These are phyloP conservation scores for Elsinoe australis DNA, from an alignment of 2,329 filamentous ascomycete genomes.

Conservation along the genomic window DNA sequence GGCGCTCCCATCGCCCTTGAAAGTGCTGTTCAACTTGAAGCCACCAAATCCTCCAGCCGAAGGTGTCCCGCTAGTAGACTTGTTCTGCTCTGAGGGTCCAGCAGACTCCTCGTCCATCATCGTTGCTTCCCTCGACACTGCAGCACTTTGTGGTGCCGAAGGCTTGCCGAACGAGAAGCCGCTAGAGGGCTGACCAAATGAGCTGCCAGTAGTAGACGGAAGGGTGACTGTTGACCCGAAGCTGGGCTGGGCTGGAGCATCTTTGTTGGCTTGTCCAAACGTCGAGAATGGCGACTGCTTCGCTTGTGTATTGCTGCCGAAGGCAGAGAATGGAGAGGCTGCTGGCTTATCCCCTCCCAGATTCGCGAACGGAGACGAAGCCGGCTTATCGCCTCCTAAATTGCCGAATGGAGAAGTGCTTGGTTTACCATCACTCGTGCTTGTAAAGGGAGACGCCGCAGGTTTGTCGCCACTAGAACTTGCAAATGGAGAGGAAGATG, in stretches of 20 bases:
- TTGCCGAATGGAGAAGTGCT: conserved; percentile 30
- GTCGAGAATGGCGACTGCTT: conserved; percentile 14
- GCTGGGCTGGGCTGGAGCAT: conserved; percentile 14
- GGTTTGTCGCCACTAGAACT: conserved; percentile 15
- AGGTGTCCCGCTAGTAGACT: conserved; percentile 16
- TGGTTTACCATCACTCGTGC: background rate
- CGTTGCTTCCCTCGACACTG: conserved; percentile 10
- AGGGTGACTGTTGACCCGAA: conserved; percentile 38
- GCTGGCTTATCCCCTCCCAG: conserved; percentile 14
- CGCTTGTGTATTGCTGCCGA: conserved; percentile 20
- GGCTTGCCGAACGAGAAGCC: conserved; percentile 26
- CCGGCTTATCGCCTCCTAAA: conserved; percentile 23
- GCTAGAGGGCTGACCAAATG: conserved; percentile 30
- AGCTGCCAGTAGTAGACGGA: conserved; percentile 30
- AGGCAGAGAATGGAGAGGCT: conserved; percentile 28
- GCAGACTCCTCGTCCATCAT: conserved; percentile 16
- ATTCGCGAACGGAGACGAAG: conserved; percentile 23
- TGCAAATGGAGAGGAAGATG: conserved; percentile 23
- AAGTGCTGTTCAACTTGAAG: conserved; percentile 62
- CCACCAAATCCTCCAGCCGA: conserved; percentile 40
- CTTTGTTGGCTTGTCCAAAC: conserved; percentile 19
- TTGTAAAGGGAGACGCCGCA: conserved; percentile 22
- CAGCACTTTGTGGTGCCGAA: conserved; percentile 17
- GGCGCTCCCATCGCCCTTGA: conserved; percentile 55
- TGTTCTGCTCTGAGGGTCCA: conserved; percentile 16